These are phyloP conservation scores for Paracorniculantispora psalliotae DNA, from an alignment of 2,329 filamentous ascomycete species.

Conservation along the genomic window DNA sequence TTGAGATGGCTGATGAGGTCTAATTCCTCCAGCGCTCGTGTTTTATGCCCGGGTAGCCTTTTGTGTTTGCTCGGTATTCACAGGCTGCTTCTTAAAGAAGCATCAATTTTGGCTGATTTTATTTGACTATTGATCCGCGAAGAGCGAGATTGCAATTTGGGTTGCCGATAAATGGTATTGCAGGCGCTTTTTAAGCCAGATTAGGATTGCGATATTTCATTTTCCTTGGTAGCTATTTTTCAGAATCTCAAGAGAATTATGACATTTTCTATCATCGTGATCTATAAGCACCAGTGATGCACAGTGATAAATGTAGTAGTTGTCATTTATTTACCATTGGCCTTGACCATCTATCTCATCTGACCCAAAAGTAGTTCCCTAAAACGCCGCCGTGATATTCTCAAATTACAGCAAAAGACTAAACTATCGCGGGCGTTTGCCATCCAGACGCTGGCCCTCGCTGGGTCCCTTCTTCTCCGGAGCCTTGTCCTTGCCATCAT, in stretches of 20 bases:
- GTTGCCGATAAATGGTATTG: not conserved
- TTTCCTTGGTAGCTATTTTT: not conserved
- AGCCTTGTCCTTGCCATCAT: constrained; percentile 42
- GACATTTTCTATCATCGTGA: not conserved
- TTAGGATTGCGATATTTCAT: not conserved
- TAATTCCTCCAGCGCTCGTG: not conserved
- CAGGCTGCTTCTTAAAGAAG: not conserved
- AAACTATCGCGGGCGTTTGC: constrained; percentile 30
- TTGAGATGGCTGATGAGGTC: not conserved
- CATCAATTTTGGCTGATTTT: not conserved
- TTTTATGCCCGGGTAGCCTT: not conserved
- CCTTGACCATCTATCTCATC: not conserved
- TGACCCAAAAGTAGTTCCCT: not conserved
- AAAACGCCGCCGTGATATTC: constrained; percentile 4
- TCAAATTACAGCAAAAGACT: not conserved
- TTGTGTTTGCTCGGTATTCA: not conserved
- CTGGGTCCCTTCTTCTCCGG: constrained; percentile 42
- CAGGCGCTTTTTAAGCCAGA: not conserved
- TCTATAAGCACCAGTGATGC: not conserved
- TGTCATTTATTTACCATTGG: not conserved
- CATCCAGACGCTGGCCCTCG: constrained; percentile 42
- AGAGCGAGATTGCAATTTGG: not conserved
- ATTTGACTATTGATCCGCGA: not conserved
- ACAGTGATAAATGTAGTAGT: not conserved
- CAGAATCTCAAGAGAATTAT: not conserved